phyloP scores from a whole-genome alignment of 257 asterid genomes.

The Solanum pimpinellifolium region DNA sequence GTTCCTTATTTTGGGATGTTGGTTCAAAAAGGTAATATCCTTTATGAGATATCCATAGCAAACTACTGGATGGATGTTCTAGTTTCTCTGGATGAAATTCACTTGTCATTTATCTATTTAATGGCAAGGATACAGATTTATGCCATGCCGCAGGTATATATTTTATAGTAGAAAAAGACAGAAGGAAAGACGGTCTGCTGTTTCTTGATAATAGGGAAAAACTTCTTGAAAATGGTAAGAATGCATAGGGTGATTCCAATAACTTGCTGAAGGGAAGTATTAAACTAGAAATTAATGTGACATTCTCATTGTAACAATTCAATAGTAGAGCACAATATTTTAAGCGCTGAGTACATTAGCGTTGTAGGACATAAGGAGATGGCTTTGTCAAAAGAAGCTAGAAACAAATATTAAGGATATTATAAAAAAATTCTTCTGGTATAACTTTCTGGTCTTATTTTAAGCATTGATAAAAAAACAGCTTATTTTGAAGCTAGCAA shows the following conservation, averaged over 20 bases:
- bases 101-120: background rate
- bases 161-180: background rate
- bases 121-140: background rate
- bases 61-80: background rate
- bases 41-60: background rate
- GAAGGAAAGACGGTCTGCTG: background rate
- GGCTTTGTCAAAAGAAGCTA: background rate
- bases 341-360: background rate
- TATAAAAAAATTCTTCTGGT: background rate
- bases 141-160: background rate
- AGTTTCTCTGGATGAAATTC: background rate
- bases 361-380: background rate
- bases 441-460: background rate
- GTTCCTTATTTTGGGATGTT: conserved; percentile 68
- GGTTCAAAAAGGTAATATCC: conserved; percentile 62
- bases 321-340: background rate
- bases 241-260: background rate
- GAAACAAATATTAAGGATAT: background rate
- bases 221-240: background rate
- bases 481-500: background rate
- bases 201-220: background rate
- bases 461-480: background rate
- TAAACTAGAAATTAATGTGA: background rate
- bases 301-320: background rate
- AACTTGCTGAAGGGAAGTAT: background rate